Evolutionary conservation across 1,139 yeast genomes (phyloP).

Genomic region (Yamadazyma jaroonii): DNA sequence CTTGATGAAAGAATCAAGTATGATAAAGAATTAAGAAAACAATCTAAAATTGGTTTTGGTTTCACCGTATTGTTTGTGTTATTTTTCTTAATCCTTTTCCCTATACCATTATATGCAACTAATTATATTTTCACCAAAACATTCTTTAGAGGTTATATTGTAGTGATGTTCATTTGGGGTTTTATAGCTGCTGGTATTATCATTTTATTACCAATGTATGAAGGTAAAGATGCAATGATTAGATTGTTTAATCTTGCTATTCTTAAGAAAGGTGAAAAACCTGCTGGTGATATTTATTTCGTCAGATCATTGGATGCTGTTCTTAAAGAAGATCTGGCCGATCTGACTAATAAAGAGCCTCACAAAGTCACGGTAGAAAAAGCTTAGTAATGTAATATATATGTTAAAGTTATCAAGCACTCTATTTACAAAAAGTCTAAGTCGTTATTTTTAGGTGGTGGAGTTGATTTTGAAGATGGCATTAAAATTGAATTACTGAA

Average conservation of each 20-base stretch:
- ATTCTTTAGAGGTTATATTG: conserved; percentile 32
- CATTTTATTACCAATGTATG: conserved; percentile 35
- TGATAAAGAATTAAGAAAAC: conserved; percentile 18
- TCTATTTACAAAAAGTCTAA: conserved; percentile 10
- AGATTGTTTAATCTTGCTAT: conserved; percentile 10
- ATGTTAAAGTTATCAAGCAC: neutral
- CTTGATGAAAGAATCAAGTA: conserved; percentile 19
- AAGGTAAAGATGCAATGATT: conserved; percentile 22
- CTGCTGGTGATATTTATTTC: conserved; percentile 14
- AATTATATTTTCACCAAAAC: conserved; percentile 27
- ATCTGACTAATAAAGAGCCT: neutral
- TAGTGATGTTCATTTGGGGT: conserved; percentile 30
- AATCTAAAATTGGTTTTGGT: conserved; percentile 18
- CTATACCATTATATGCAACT: conserved; percentile 28
- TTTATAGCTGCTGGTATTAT: conserved; percentile 30
- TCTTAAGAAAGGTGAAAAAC: conserved; percentile 11
- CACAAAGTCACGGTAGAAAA: neutral
- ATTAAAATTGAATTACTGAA: conserved; percentile 11
- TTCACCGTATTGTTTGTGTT: conserved; percentile 15
- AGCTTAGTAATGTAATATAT: neutral
- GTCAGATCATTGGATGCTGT: conserved; percentile 11
- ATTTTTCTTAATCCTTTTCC: conserved; percentile 24
- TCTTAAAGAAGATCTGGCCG: neutral
- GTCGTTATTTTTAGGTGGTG: conserved; percentile 1
- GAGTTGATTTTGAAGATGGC: conserved; percentile 8